phyloP scores from a whole-genome alignment of 2,329 filamentous ascomycete genomes.

The Tolypocladium nubicola region DNA sequence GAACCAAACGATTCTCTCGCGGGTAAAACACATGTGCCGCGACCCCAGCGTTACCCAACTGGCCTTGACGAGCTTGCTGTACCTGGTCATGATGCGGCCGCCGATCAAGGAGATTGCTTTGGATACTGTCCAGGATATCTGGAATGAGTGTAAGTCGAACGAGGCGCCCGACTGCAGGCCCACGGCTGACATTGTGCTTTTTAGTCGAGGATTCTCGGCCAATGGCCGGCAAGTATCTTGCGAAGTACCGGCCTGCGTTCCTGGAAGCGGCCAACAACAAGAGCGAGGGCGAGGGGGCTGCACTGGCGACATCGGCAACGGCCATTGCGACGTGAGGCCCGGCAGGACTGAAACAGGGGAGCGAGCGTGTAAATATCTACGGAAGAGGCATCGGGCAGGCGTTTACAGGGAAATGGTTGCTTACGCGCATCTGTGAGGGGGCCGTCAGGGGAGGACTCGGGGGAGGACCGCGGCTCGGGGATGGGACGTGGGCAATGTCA shows the following conservation, averaged over 20 bases:
- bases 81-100: conserved; percentile 57
- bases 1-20: conserved; percentile 57
- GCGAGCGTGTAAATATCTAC: neutral
- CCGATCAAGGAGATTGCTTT: conserved; percentile 53
- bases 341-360: neutral
- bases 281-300: conserved; percentile 9
- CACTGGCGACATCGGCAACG: conserved; percentile 11
- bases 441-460: neutral
- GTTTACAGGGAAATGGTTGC: conserved; percentile 1
- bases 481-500: neutral
- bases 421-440: neutral
- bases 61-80: conserved; percentile 54
- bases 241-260: conserved; percentile 49
- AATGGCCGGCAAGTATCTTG: conserved; percentile 51
- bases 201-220: conserved; percentile 52
- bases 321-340: conserved; percentile 19
- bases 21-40: conserved; percentile 57
- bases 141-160: conserved; percentile 48
- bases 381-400: conserved; percentile 1
- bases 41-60: conserved; percentile 55
- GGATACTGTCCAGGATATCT: conserved; percentile 56
- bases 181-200: conserved; percentile 8
- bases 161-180: neutral
- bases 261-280: conserved; percentile 20
- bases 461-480: neutral